A percentile compares a stretch with the other conserved stretches of the same genome.
phyloP scores from a whole-genome alignment of 305 asterid genomes.

The Caryopteris hybrid region DNA sequence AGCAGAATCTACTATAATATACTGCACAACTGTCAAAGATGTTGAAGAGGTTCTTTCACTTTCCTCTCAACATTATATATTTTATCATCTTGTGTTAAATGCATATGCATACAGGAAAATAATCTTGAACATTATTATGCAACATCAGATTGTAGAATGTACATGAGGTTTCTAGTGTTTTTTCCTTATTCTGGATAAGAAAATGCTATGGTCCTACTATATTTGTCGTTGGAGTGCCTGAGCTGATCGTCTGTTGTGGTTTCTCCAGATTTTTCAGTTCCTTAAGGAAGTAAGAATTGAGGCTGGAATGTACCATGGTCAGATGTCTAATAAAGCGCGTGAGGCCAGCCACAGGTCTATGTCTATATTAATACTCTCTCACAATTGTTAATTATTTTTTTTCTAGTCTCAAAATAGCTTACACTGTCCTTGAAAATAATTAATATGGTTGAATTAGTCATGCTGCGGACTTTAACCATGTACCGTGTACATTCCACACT shows the following conservation, averaged over 20 bases:
- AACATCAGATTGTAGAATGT: neutral
- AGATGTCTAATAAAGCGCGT: constrained; percentile 79
- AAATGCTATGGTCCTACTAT: neutral
- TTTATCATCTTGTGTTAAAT: constrained; percentile 10
- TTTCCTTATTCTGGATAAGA: neutral
- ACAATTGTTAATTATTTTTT: neutral
- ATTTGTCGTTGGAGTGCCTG: constrained; percentile 4
- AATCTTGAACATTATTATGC: constrained; percentile 1
- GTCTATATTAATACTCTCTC: constrained; percentile 9
- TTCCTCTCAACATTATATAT: constrained; percentile 8
- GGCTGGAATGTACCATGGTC: constrained; percentile 90
- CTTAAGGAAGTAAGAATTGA: constrained; percentile 57
- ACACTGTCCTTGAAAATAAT: neutral
- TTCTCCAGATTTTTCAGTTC: constrained; percentile 47
- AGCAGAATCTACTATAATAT: constrained; percentile 67
- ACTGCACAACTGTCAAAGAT: constrained; percentile 86
- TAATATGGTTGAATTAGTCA: neutral
- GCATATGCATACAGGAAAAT: neutral
- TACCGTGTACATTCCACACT: neutral
- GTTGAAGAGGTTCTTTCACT: constrained; percentile 59
- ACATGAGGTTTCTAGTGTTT: neutral
- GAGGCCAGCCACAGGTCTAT: constrained; percentile 84
- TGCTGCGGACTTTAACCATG: constrained; percentile 5
- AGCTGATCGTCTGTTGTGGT: constrained; percentile 17
- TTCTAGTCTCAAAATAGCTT: constrained; percentile 8